Conservation (phyloP, 139 green algal genomes). For the Chlamydomonas schloesseri region DNA sequence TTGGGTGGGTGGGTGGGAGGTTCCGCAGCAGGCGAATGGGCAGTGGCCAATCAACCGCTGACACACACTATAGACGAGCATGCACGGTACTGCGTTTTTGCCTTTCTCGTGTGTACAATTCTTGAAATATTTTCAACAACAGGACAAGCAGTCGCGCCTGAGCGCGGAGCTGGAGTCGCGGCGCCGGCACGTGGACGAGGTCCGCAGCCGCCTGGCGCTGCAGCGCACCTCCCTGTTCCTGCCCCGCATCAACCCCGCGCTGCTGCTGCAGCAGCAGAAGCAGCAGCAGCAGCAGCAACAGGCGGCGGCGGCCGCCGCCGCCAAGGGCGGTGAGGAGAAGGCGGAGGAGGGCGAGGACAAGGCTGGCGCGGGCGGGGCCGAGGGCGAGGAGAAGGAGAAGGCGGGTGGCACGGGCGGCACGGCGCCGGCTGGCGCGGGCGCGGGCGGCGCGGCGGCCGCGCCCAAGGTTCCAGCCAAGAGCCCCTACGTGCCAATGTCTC, state of each 20-base stretch:
- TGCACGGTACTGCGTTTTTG: no score
- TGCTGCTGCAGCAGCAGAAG: not conserved
- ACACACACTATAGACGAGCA: no score
- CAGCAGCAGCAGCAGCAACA: not conserved
- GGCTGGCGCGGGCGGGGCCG: not conserved
- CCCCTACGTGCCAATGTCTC: no score
- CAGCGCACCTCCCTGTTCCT: constrained; percentile 22
- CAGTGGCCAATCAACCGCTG: no score
- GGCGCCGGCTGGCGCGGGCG: not conserved
- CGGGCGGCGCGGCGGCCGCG: not conserved
- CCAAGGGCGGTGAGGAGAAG: not conserved
- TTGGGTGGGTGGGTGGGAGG: no score
- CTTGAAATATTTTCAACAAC: not conserved
- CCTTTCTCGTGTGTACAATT: not conserved
- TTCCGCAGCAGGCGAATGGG: no score
- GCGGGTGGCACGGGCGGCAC: no score
- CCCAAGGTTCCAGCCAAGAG: no score
- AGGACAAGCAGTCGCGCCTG: constrained; percentile 61
- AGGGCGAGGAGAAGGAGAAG: not conserved
- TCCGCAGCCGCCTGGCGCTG: constrained; percentile 48
- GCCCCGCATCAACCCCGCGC: not conserved
- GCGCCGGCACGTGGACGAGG: constrained; percentile 50
- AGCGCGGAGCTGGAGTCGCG: constrained; percentile 64
- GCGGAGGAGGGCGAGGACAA: not conserved
- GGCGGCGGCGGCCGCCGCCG: not conserved